phyloP scores from a whole-genome alignment of 805 yeast species.

The Yamadazyma sp. region DNA sequence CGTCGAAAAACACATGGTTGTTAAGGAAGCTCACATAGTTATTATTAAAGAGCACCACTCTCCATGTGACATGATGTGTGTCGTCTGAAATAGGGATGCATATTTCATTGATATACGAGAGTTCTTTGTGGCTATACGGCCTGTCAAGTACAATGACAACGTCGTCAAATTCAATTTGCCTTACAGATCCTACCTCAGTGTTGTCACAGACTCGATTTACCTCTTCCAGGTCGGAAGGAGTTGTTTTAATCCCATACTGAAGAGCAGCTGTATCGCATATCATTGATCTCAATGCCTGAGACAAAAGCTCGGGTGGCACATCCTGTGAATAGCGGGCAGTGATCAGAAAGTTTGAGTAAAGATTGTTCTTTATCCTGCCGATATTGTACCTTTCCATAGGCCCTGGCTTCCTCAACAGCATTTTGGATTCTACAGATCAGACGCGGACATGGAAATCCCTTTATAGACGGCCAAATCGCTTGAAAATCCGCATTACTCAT shows the following conservation, averaged over 20 bases:
- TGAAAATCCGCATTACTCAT: no score
- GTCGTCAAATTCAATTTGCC: constrained; percentile 20
- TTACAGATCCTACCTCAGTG: constrained; percentile 18
- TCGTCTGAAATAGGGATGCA: constrained; percentile 5
- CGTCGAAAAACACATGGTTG: constrained; percentile 35
- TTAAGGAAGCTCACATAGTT: constrained; percentile 23
- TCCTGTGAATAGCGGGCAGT: constrained; percentile 20
- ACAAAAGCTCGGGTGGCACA: constrained; percentile 17
- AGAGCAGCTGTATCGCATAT: constrained; percentile 11
- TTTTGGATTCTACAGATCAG: no score
- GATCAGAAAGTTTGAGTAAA: constrained; percentile 26
- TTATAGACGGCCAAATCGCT: no score
- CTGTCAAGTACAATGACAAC: constrained; percentile 17
- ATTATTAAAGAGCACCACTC: constrained; percentile 17
- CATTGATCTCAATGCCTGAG: constrained; percentile 19
- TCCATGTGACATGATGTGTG: constrained; percentile 23
- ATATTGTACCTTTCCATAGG: constrained; percentile 7
- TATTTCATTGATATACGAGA: constrained; percentile 13
- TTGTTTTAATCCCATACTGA: constrained; percentile 1
- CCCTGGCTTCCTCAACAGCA: constrained; percentile 1
- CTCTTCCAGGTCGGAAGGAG: neutral
- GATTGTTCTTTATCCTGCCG: constrained; percentile 4
- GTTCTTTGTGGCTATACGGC: constrained; percentile 13
- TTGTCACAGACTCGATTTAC: constrained; percentile 12
- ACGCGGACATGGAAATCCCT: no score